Evolutionary conservation across 169 alveolate species (phyloP), one percentile per base, ranked within the genome.

Genomic region (Plasmodium relictum): DNA sequence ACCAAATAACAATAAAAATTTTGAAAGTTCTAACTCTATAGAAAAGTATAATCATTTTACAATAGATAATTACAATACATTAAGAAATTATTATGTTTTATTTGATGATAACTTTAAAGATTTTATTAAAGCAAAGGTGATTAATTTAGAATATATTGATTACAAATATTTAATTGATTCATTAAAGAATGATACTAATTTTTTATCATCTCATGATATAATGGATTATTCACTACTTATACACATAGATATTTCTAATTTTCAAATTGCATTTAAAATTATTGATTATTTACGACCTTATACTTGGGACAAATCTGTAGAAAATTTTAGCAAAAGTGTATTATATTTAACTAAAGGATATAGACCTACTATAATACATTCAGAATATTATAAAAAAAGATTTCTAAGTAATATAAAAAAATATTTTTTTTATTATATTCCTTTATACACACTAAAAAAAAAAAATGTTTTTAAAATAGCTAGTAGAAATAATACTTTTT

Each of bases 241-340:
- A 68, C 91, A 83, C 18, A 83, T 83, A 22, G 91, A 83, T 37
- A 59, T 83, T 7, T 37, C 69, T 20, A 83, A 83, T 83, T 20
- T 26, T 68, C 73, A 41, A n/a, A 83, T 83, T 2, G 68, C 68
- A 52, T 83, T 83, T 62, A 83, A 83, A 83, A 83, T 83, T 41
- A 83, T 83, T 68, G 91, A 83, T 62, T 83, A 83, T 26, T 83
- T 83, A 68, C 48, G 91, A 66, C 91, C 91, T 52, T 83, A 83
- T 48, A 83, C 91, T 1, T 83, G 91, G 91, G 91, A 83, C 22
- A 83, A 83, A 68, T 68, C 91, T 7, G 91, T 83, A 48, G 91
- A 83, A 54, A 83, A 66, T 56, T 83, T 83, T 45, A 68, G 91
- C 58, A 83, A 83, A 69, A 83, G 91, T 83, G 91, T 83, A 8